phyloP scores from a whole-genome alignment of 257 asterid genomes.

The Solanum chmielewskii region DNA sequence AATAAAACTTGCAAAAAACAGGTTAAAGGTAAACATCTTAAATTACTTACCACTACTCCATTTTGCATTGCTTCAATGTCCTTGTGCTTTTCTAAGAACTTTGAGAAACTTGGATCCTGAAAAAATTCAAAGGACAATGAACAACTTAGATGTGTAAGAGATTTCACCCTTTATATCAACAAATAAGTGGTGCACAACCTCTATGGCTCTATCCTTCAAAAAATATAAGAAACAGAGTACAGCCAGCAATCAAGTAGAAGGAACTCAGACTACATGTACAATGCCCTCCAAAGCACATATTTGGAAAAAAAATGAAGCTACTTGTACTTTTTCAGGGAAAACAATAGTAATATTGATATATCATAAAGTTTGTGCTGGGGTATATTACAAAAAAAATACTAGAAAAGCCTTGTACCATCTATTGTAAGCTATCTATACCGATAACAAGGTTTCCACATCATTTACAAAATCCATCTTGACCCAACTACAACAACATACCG shows the following conservation, averaged over 20 bases:
- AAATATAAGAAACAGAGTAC: not conserved
- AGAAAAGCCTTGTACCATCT: not conserved
- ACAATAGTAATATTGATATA: not conserved
- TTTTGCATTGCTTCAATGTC: slow-evolving; percentile 22
- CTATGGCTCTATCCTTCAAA: not conserved
- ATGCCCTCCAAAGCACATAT: not conserved
- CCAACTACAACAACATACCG: not conserved
- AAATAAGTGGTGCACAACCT: not conserved
- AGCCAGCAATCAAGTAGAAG: not conserved
- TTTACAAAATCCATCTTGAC: not conserved
- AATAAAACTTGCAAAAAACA: not conserved
- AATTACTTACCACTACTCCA: slow-evolving; percentile 48
- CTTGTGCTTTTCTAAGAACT: slow-evolving; percentile 52
- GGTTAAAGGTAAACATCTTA: not conserved
- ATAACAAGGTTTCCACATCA: not conserved
- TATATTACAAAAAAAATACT: not conserved
- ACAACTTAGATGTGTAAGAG: not conserved
- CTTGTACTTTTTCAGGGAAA: not conserved
- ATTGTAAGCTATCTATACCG: not conserved
- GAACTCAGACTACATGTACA: not conserved
- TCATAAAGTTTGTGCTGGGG: not conserved
- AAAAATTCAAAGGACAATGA: not conserved
- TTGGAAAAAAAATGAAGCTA: not conserved
- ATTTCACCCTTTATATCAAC: not conserved
- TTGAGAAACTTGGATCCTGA: slow-evolving; percentile 76